These are phyloP conservation scores for Colletotrichum horii DNA, from an alignment of 2,329 filamentous ascomycete genomes.

Conservation along the genomic window DNA sequence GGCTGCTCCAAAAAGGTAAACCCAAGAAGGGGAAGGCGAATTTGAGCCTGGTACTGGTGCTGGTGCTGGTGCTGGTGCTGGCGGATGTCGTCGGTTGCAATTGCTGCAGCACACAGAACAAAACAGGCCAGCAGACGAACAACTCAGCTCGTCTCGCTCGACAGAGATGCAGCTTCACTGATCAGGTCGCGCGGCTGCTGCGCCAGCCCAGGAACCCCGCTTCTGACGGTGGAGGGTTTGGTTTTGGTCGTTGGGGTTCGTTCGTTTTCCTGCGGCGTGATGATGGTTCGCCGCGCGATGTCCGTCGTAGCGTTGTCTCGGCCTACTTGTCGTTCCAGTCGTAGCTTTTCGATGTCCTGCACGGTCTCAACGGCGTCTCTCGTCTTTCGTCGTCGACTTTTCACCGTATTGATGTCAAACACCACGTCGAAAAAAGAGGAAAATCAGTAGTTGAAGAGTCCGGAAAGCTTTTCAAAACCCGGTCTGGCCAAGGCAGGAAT, in stretches of 20 bases:
- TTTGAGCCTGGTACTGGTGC: neutral
- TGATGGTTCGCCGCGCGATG: slow-evolving; percentile 1
- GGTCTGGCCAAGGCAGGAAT: neutral
- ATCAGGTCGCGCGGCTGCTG: neutral
- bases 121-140: neutral
- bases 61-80: neutral
- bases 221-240: slow-evolving; percentile 4
- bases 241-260: neutral
- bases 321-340: neutral
- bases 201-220: slow-evolving; percentile 11
- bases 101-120: neutral
- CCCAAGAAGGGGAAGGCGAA: neutral
- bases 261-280: neutral
- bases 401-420: neutral
- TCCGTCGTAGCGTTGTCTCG: slow-evolving; percentile 2
- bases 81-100: neutral
- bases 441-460: neutral
- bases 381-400: neutral
- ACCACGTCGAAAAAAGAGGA: neutral
- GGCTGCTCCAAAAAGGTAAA: neutral
- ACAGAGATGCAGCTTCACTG: slow-evolving; percentile 2
- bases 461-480: slow-evolving; percentile 4
- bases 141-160: slow-evolving; percentile 1
- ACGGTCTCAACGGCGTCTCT: neutral
- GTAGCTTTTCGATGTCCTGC: neutral